Evolutionary conservation across 805 yeast genomes (phyloP).

Genomic region (Pichia insulana): DNA sequence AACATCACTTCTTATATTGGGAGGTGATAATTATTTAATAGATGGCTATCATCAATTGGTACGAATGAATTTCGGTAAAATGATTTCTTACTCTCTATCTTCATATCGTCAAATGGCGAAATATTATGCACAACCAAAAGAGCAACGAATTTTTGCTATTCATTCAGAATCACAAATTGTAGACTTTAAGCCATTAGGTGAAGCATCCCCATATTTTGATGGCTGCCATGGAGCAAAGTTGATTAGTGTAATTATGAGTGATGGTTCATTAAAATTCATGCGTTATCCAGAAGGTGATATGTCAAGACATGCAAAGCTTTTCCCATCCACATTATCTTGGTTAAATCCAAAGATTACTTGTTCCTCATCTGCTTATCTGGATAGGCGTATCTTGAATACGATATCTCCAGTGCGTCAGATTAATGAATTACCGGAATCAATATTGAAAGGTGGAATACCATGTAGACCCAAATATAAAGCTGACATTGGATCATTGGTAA

Average conservation of each 20-base stretch:
- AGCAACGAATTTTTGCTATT: slow-evolving; percentile 48
- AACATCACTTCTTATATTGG: slow-evolving; percentile 63
- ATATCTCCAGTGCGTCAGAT: slow-evolving; percentile 37
- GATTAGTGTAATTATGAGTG: slow-evolving; percentile 47
- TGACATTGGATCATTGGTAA: slow-evolving; percentile 49
- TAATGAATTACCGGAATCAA: slow-evolving; percentile 17
- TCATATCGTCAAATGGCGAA: slow-evolving; percentile 77
- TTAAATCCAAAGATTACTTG: slow-evolving; percentile 62
- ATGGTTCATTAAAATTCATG: slow-evolving; percentile 59
- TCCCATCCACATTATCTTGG: slow-evolving; percentile 79
- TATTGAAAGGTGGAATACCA: slow-evolving; percentile 78
- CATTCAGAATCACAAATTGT: slow-evolving; percentile 36
- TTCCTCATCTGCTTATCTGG: slow-evolving; percentile 39
- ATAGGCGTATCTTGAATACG: slow-evolving; percentile 23
- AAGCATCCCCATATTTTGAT: slow-evolving; percentile 63
- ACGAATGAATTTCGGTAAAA: slow-evolving; percentile 66
- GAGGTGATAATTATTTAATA: slow-evolving; percentile 46
- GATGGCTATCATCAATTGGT: slow-evolving; percentile 39
- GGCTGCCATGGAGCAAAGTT: slow-evolving; percentile 74
- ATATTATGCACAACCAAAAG: slow-evolving; percentile 55
- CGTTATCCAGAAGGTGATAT: slow-evolving; percentile 47
- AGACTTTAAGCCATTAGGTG: slow-evolving; percentile 46
- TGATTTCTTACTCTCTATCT: slow-evolving; percentile 71
- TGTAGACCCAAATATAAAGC: slow-evolving; percentile 39
- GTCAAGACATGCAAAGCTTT: slow-evolving; percentile 44